A percentile compares a stretch with the other conserved stretches of the same genome.
phyloP scores from a whole-genome alignment of 257 asterid genomes.

The Leptodermis oblonga region DNA sequence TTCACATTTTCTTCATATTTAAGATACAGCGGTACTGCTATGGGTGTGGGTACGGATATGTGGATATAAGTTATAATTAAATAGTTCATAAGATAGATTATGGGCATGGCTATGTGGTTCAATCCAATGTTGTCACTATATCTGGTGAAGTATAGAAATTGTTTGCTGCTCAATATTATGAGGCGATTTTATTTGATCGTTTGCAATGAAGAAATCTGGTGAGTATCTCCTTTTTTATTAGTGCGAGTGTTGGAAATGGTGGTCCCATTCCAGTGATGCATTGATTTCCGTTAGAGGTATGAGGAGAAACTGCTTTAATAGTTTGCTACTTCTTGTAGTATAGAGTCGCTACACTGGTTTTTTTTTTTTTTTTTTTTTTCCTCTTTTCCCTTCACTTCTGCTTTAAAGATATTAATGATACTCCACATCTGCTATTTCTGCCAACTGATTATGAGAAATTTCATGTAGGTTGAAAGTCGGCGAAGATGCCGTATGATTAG shows the following conservation, averaged over 20 bases:
- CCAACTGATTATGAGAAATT: constrained; percentile 20
- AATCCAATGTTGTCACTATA: not conserved
- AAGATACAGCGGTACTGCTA: too few species aligned
- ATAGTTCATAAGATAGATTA: too few species aligned
- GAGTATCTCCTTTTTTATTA: not conserved
- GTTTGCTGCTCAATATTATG: too few species aligned
- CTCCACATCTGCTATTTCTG: not conserved
- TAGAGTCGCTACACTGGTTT: too few species aligned
- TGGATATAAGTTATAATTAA: too few species aligned
- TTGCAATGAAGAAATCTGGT: not conserved
- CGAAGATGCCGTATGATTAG: constrained; percentile 77
- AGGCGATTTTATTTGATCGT: not conserved
- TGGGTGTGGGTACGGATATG: too few species aligned
- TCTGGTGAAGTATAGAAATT: too few species aligned
- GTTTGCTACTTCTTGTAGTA: not conserved
- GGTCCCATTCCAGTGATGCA: constrained; percentile 3
- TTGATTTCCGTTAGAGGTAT: not conserved
- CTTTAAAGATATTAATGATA: not conserved
- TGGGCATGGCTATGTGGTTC: too few species aligned
- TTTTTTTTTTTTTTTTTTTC: constrained; percentile 11
- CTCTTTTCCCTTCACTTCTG: constrained; percentile 5
- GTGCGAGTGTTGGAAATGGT: not conserved
- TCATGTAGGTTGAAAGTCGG: constrained; percentile 83
- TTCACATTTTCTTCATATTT: too few species aligned
- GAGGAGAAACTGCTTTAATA: not conserved